Evolutionary conservation across 345 rosid genomes (phyloP).

Genomic region (Nasturtium officinale): DNA sequence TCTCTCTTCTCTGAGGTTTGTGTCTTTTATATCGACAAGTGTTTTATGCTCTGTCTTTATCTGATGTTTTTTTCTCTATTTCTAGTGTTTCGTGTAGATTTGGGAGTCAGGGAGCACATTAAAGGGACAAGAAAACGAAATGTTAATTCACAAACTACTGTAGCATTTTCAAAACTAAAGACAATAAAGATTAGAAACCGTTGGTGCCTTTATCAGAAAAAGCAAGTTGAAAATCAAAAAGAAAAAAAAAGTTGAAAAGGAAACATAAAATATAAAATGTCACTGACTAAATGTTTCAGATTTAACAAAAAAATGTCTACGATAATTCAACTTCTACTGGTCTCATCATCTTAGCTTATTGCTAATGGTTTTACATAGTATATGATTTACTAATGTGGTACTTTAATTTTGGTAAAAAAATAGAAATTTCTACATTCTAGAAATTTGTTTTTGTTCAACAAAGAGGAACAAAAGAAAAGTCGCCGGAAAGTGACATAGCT

Average conservation of each 20-base stretch:
- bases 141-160: conserved; percentile 7
- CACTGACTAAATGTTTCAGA: neutral
- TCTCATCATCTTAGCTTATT: conserved; percentile 9
- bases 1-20: conserved; percentile 22
- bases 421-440: neutral
- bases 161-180: conserved; percentile 24
- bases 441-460: conserved; percentile 4
- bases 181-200: conserved; percentile 15
- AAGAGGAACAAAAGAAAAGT: conserved; percentile 22
- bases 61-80: conserved; percentile 1
- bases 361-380: conserved; percentile 5
- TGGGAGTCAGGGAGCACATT: conserved; percentile 36
- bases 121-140: conserved; percentile 25
- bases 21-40: conserved; percentile 30
- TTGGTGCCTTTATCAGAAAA: conserved; percentile 22
- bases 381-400: neutral
- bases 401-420: neutral
- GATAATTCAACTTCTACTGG: neutral
- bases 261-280: neutral
- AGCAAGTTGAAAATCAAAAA: neutral
- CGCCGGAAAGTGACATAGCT: conserved; percentile 37
- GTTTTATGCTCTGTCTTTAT: conserved; percentile 25
- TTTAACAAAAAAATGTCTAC: conserved; percentile 7
- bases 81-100: conserved; percentile 40
- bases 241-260: neutral